A percentile compares a stretch with the other conserved stretches of the same genome.
These are phyloP conservation scores for Pyrenula massariospora DNA, from an alignment of 495 filamentous ascomycete genomes.

Conservation along the genomic window DNA sequence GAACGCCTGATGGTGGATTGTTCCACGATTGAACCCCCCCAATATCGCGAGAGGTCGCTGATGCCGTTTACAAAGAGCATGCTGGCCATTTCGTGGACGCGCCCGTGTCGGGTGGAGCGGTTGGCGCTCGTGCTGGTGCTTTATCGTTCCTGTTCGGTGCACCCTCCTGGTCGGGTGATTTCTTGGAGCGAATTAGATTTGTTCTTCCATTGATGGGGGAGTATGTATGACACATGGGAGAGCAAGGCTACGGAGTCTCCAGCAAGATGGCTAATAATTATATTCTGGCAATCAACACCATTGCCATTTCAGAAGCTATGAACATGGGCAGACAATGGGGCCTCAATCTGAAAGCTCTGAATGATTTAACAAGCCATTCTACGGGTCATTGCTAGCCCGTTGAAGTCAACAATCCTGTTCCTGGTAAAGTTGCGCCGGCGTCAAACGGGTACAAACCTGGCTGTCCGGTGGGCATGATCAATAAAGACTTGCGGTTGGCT, in stretches of 20 bases:
- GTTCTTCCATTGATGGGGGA: conserved; percentile 72
- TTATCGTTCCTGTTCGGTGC: conserved; percentile 83
- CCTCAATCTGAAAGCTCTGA: conserved; percentile 66
- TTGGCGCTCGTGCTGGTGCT: conserved; percentile 65
- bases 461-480: conserved; percentile 74
- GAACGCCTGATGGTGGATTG: too few species aligned
- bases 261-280: conserved; percentile 93
- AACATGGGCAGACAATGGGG: conserved; percentile 78
- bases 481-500: conserved; percentile 78
- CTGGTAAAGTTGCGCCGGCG: conserved; percentile 71
- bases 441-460: conserved; percentile 66
- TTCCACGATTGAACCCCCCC: too few species aligned
- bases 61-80: conserved; percentile 41
- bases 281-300: conserved; percentile 81
- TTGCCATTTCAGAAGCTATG: conserved; percentile 88
- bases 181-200: conserved; percentile 48
- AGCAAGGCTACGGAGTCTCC: conserved; percentile 66
- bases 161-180: conserved; percentile 26
- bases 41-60: conserved; percentile 55
- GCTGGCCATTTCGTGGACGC: conserved; percentile 62
- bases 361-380: conserved; percentile 70
- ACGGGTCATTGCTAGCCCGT: conserved; percentile 87
- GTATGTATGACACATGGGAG: conserved; percentile 68
- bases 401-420: conserved; percentile 86
- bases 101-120: conserved; percentile 76